phyloP scores from a whole-genome alignment of 176 grass and related monocot species.

The Oryza nivara region DNA sequence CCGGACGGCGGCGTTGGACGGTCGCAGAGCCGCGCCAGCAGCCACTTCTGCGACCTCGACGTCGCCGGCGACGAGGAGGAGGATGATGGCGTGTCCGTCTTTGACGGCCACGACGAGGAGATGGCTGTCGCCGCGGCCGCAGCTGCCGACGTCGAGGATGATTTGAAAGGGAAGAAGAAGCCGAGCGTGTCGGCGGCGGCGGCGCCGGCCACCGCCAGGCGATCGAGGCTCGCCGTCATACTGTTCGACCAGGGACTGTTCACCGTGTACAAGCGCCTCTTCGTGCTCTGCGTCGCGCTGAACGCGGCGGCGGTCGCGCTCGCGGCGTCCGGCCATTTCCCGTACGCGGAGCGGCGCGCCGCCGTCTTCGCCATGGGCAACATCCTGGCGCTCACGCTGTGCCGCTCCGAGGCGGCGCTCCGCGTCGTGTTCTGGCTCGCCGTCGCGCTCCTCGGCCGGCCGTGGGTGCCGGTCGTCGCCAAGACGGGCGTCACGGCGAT shows the following conservation, averaged over 20 bases:
- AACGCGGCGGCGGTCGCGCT: conserved; percentile 44
- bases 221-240: conserved; percentile 58
- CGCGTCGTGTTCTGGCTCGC: conserved; percentile 64
- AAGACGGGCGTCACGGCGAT: conserved; percentile 59
- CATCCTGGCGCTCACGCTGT: conserved; percentile 74
- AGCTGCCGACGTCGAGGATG: neutral
- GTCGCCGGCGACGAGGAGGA: conserved; percentile 19
- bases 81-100: neutral
- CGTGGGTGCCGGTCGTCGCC: conserved; percentile 49
- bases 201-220: neutral
- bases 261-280: conserved; percentile 83
- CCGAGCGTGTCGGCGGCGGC: neutral
- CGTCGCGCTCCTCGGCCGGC: conserved; percentile 47
- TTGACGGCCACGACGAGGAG: conserved; percentile 35
- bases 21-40: conserved; percentile 49
- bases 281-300: conserved; percentile 43
- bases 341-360: conserved; percentile 48
- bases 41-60: conserved; percentile 74
- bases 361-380: conserved; percentile 68
- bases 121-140: conserved; percentile 12
- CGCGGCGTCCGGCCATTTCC: conserved; percentile 51
- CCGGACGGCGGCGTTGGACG: neutral
- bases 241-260: conserved; percentile 75
- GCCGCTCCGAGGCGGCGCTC: conserved; percentile 69
- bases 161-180: neutral